Base-by-base conservation (phyloP, 1,284 basidiomycete species). In the Trichosporon sp. region DNA sequence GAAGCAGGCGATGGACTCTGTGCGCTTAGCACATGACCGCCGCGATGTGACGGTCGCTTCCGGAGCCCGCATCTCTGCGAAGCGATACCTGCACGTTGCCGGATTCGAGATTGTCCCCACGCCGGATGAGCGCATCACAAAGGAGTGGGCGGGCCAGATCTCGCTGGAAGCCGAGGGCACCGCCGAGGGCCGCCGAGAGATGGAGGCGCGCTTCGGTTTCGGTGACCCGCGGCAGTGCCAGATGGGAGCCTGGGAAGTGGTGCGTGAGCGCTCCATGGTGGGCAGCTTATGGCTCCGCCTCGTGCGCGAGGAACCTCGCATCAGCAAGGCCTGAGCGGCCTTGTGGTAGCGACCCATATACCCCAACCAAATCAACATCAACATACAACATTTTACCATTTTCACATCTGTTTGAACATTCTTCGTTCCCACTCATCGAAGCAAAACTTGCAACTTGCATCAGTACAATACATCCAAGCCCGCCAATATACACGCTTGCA, bases 141-240 rank as follows among this genome's bases (percentile, higher is more conserved):
- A 71, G 11, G 77, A 76, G 60, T 81, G 79, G 79, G 64, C 70
- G 13, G 79, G 79, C 19, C 76, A 78, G 70, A 72, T 81, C 16
- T 70, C 72, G 6, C 70, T 81, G 52, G 79, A 81, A 65, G 71
- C 76, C n/a, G 79, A 81, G 60, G 79, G 78, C 2, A 81, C 79
- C 1, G 75, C 75, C 14, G 79, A 81, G 62, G 79, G 77, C 7
- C 73, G 71, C 27, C 57, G 44, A 14, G 76, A 75, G 40, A 65
- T 81, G 59, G 71, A 77, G 57, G 59, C 62, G 25, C 65, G 78
- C 11, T 69, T 81, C 16, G 72, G 75, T 1, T 59, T 64, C 8
- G 65, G 68, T n/a, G 69, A 71, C 56, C 65, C 67, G 5, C 31
- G 56, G 3, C 69, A 70, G 21, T 70, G 65, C 5, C 49, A 70